These are phyloP conservation scores for Endothia cerciana DNA, from an alignment of 2,329 filamentous ascomycete genomes.

Conservation along the genomic window DNA sequence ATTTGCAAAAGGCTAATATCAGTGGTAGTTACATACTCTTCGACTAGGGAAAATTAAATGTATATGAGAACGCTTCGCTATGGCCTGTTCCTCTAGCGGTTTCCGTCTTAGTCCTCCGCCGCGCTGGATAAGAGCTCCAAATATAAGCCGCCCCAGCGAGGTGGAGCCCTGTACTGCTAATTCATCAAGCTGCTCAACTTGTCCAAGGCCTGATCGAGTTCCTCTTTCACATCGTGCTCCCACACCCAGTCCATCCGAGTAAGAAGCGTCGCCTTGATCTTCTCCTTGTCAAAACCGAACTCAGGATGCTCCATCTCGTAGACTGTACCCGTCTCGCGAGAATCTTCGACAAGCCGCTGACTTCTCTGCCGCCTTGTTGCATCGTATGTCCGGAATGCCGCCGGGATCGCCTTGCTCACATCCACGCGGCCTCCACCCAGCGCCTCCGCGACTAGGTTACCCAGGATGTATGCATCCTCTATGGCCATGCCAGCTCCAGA, in stretches of 20 bases:
- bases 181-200: slow-evolving; percentile 5
- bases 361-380: slow-evolving; percentile 50
- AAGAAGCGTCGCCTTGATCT: slow-evolving; percentile 26
- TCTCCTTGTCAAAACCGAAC: slow-evolving; percentile 24
- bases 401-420: slow-evolving; percentile 47
- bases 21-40: too few relatives aligned
- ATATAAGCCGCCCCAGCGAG: too few relatives aligned
- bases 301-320: slow-evolving; percentile 42
- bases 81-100: too few relatives aligned
- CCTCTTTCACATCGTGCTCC: slow-evolving; percentile 21
- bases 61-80: too few relatives aligned
- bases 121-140: too few relatives aligned
- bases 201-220: slow-evolving; percentile 18
- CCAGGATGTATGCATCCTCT: slow-evolving; percentile 32
- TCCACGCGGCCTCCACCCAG: slow-evolving; percentile 14
- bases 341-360: slow-evolving; percentile 55
- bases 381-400: slow-evolving; percentile 48
- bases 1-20: too few relatives aligned
- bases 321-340: slow-evolving; percentile 47
- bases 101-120: too few relatives aligned
- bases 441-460: slow-evolving; percentile 29
- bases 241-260: slow-evolving; percentile 29
- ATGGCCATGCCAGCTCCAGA: slow-evolving; percentile 33
- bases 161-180: background rate
- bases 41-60: too few relatives aligned